These are phyloP conservation scores for Paraphoma chrysanthemicola DNA, from an alignment of 2,329 filamentous ascomycete genomes.

Conservation along the genomic window DNA sequence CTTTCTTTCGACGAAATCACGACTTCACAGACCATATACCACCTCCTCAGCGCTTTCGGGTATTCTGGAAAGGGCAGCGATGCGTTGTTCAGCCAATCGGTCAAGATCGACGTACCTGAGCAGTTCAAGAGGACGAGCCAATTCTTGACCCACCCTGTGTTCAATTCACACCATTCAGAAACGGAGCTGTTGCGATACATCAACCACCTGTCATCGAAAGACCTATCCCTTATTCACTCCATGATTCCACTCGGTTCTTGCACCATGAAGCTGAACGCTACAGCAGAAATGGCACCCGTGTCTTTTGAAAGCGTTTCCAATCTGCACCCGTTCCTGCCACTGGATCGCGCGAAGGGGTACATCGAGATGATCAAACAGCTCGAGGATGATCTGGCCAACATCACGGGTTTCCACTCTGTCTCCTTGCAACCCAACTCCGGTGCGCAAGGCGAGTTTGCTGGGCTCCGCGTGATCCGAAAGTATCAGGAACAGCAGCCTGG, in stretches of 20 bases:
- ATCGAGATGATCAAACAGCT: conserved; percentile 72
- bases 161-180: conserved; percentile 94
- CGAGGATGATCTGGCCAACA: conserved; percentile 76
- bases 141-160: conserved; percentile 89
- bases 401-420: conserved; percentile 89
- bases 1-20: conserved; percentile 83
- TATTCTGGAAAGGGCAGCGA: conserved; percentile 46
- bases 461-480: conserved; percentile 84
- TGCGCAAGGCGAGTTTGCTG: conserved; percentile 93
- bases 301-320: conserved; percentile 77
- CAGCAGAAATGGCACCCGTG: conserved; percentile 89
- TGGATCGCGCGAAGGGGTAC: conserved; percentile 71
- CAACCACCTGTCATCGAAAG: conserved; percentile 89
- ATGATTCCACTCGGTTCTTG: conserved; percentile 98
- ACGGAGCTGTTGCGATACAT: conserved; percentile 95
- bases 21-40: conserved; percentile 61
- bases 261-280: conserved; percentile 98
- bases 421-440: conserved; percentile 95
- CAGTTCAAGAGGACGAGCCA: conserved; percentile 72
- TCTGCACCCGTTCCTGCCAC: conserved; percentile 80
- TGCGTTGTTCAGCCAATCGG: conserved; percentile 14
- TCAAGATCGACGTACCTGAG: conserved; percentile 53
- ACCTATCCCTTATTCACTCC: conserved; percentile 90
- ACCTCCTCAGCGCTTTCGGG: conserved; percentile 65
- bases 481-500: conserved; percentile 74